phyloP scores from a whole-genome alignment of 169 alveolate species.

The Amoebophrya sp. region DNA sequence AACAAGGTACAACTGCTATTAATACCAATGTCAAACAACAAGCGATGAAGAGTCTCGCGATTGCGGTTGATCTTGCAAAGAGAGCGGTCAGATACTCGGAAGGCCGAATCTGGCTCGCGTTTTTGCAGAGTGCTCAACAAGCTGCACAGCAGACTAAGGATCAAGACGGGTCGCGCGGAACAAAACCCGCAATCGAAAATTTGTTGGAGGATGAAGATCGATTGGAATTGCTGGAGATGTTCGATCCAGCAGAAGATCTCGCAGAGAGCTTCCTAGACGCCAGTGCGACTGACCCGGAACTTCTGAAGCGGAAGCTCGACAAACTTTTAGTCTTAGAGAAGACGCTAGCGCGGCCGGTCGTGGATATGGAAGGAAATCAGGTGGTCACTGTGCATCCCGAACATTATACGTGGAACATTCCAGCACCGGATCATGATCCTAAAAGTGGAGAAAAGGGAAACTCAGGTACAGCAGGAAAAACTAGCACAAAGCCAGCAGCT shows the following conservation, averaged over 20 bases:
- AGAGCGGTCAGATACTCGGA: background rate
- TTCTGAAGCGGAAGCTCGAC: background rate
- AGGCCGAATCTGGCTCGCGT: background rate
- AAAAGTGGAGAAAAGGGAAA: background rate
- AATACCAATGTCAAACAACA: background rate
- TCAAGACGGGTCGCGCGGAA: too few species aligned
- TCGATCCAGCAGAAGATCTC: background rate
- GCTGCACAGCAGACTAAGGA: background rate
- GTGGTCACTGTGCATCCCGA: background rate
- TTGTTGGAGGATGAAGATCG: background rate
- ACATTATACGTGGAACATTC: background rate
- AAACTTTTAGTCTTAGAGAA: background rate
- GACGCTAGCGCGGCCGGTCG: background rate
- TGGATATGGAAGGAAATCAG: background rate
- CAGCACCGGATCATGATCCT: background rate
- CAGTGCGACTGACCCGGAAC: background rate
- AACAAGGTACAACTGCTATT: background rate
- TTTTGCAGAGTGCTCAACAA: background rate
- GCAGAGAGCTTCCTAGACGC: background rate
- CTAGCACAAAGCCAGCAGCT: background rate
- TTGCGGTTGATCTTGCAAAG: background rate
- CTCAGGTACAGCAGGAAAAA: background rate
- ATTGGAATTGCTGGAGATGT: background rate
- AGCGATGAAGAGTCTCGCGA: background rate
- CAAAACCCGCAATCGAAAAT: too few species aligned